Conservation (phyloP, 176 grass and related monocot species). For the Areca catechu region DNA sequence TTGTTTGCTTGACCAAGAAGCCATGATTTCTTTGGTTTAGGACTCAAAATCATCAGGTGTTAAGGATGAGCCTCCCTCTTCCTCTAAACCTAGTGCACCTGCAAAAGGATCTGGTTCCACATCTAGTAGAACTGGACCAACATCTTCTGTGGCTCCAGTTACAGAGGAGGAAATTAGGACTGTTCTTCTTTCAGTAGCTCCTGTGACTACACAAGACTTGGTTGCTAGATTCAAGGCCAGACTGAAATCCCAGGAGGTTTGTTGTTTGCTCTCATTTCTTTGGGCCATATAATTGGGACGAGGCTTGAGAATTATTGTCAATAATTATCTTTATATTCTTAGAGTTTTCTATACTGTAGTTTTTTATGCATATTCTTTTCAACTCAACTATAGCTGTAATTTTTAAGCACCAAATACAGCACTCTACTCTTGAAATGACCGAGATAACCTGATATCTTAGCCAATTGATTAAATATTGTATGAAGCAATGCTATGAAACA, state of each 20-base stretch:
- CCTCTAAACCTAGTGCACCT: constrained; percentile 35
- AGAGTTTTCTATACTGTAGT: too few species aligned
- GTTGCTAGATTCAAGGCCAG: constrained; percentile 92
- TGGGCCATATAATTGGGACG: too few species aligned
- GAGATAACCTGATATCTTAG: too few species aligned
- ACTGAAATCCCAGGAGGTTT: constrained; percentile 68
- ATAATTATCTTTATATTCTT: too few species aligned
- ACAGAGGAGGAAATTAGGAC: constrained; percentile 91
- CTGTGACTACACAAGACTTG: constrained; percentile 79
- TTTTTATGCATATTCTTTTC: too few species aligned
- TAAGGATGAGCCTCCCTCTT: constrained; percentile 40
- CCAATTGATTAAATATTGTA: too few species aligned
- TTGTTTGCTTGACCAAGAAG: too few species aligned
- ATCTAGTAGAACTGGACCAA: constrained; percentile 8
- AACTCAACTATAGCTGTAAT: too few species aligned
- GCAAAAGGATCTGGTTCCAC: constrained; percentile 22
- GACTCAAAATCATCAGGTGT: constrained; percentile 35
- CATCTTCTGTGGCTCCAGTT: constrained; percentile 38
- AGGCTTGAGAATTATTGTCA: too few species aligned
- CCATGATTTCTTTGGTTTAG: constrained; percentile 19
- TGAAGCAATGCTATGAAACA: too few species aligned
- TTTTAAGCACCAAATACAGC: too few species aligned
- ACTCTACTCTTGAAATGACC: too few species aligned
- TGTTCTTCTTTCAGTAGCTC: constrained; percentile 66
- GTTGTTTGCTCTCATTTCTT: not conserved